These are phyloP conservation scores for Aspergillus thermomutatus DNA, from an alignment of 2,329 filamentous ascomycete species.

Conservation along the genomic window DNA sequence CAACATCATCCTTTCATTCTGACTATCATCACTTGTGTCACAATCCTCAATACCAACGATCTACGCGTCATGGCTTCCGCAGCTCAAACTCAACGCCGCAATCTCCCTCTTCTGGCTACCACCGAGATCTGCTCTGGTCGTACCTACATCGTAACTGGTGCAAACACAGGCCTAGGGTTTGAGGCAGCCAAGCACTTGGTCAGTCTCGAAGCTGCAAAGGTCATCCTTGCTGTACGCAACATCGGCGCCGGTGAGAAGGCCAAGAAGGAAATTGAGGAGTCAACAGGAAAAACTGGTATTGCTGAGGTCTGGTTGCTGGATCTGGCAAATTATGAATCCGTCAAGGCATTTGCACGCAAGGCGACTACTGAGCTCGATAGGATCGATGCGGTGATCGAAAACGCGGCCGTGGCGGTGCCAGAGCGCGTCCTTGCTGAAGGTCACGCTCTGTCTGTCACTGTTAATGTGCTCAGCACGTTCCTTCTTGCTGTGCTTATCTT, in stretches of 20 bases:
- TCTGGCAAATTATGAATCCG: conserved; percentile 3
- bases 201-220: neutral
- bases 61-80: neutral
- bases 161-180: conserved; percentile 7
- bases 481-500: conserved; percentile 21
- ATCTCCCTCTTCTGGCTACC: conserved; percentile 4
- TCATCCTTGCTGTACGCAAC: conserved; percentile 8
- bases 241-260: conserved; percentile 5
- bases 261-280: conserved; percentile 4
- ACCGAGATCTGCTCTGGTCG: neutral
- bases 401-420: conserved; percentile 6
- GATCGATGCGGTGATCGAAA: conserved; percentile 7
- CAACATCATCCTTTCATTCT: too few species aligned
- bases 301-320: conserved; percentile 5
- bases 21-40: too few species aligned
- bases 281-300: conserved; percentile 2
- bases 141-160: conserved; percentile 8
- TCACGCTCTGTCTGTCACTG: conserved; percentile 14
- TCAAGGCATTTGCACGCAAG: conserved; percentile 4
- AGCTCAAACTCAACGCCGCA: neutral
- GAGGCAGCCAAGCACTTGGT: conserved; percentile 8
- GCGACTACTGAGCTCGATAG: conserved; percentile 1
- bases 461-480: conserved; percentile 28
- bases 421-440: conserved; percentile 18
- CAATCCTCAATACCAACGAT: too few species aligned